A percentile compares a stretch with the other conserved stretches of the same genome.
phyloP scores from a whole-genome alignment of 129 eudicot genomes.

The Daucus carota region DH1_v3.0 NC_030383.2:6486501-6487000 shows the following conservation, averaged over 20 bases:
- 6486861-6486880: neutral
- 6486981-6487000: conserved; percentile 63
- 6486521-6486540: neutral
- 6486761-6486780: conserved; percentile 62
- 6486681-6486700: conserved; percentile 13
- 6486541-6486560: neutral
- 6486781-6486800: conserved; percentile 78
- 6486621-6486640: neutral
- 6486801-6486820: conserved; percentile 76
- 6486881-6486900: neutral
- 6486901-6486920: too few relatives aligned
- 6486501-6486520: neutral
- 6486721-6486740: conserved; percentile 70
- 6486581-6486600: neutral
- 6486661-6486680: neutral
- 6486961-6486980: conserved; percentile 86
- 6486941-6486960: conserved; percentile 75
- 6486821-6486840: conserved; percentile 1
- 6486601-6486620: neutral
- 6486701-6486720: conserved; percentile 88
- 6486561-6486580: neutral
- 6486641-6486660: neutral
- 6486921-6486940: conserved; percentile 3
- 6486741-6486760: conserved; percentile 89
- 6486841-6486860: conserved; percentile 5